Evolutionary conservation across 345 rosid genomes (phyloP), one percentile per base, ranked within the genome.

Genomic region (Eucalyptus paniculata): DNA sequence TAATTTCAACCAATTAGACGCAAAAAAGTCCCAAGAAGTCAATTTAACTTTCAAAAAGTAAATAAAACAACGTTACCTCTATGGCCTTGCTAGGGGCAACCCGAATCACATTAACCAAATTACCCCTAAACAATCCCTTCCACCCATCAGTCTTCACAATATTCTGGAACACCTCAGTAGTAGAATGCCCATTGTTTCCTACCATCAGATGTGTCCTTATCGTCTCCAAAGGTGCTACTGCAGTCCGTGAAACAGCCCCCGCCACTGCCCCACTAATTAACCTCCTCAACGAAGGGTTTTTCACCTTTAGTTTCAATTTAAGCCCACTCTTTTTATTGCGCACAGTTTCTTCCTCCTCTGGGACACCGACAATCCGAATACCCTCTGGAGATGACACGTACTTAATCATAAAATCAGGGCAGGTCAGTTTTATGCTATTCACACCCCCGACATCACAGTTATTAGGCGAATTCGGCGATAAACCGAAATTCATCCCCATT

Each of bases 191-290:
- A 32, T 97, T 95, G 81, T 96, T 96, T 28, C 99, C 99, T 34
- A 98, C 99, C 99, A 98, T 97, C 92, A 98, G 92, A 93, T 96
- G 99, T 9, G 99, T 98, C 94, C 99, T 95, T 88, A 98, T 94
- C 5, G 99, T 98, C 96, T 97, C 99, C 96, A 98, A 89, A 3
- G 99, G 99, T 56, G 99, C 99, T 87, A 98, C 99, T 4, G 93
- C 94, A 6, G 99, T 98, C 89, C 99, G 94, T 1, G 99, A 98
- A 10, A 98, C 91, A 2, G 99, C 99, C 72, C 99, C 99, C 1
- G 99, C 99, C 15, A 98, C 91, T 1, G 95, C 99, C 72, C 99
- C 99, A 42, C 99, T 98, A 26, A 98, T 87, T 62, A 98, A 90
- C 91, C 99, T 92, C 92, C 99, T 94, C 90, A 98, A 86, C 4